Conservation (phyloP, 2,329 filamentous ascomycete genomes). For the Neofusicoccum laricinum region DNA sequence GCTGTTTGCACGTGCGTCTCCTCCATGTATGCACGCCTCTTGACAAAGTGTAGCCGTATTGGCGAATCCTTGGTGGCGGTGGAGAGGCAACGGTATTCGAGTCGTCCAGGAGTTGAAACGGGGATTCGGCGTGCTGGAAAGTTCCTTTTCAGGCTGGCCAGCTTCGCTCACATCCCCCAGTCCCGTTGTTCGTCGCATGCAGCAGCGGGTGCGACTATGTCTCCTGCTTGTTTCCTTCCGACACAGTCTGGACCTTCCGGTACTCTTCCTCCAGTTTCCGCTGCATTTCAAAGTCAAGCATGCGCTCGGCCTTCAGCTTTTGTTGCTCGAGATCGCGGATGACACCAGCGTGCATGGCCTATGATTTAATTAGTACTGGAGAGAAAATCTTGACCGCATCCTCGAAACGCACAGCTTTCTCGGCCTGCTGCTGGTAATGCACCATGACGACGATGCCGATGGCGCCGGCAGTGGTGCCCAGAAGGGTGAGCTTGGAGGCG, state of each 20-base stretch:
- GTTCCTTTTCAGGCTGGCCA: not conserved
- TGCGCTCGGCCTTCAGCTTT: conserved; percentile 81
- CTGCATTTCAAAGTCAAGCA: conserved; percentile 94
- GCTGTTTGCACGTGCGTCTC: too few relatives aligned
- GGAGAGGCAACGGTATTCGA: too few relatives aligned
- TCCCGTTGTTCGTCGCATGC: not conserved
- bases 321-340: conserved; percentile 94
- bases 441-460: conserved; percentile 77
- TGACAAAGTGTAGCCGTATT: too few relatives aligned
- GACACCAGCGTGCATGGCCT: conserved; percentile 96
- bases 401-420: conserved; percentile 66
- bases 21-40: too few relatives aligned
- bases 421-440: conserved; percentile 81
- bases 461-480: conserved; percentile 73
- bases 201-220: not conserved
- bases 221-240: conserved; percentile 25
- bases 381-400: conserved; percentile 18
- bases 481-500: conserved; percentile 81
- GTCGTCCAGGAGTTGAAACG: too few relatives aligned
- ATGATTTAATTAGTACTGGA: not conserved
- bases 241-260: conserved; percentile 78
- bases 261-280: conserved; percentile 82
- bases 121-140: too few relatives aligned
- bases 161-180: too few relatives aligned
- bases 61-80: too few relatives aligned